Evolutionary conservation across 352 stramenopile species (phyloP).

Genomic region (Pythium myriotylum): DNA sequence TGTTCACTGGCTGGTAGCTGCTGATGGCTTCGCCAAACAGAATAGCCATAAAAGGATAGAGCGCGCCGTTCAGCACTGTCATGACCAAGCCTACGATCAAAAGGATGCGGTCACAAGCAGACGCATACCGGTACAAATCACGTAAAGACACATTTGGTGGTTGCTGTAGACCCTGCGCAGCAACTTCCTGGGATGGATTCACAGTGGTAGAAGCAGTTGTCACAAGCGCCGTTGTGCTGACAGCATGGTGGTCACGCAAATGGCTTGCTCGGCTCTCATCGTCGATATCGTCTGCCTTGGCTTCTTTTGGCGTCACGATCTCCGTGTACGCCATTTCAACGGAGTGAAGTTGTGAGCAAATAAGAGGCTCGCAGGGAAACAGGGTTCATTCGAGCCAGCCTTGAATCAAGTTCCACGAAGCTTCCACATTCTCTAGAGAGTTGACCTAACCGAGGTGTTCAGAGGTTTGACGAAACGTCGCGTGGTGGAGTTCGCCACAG

Average conservation of each 20-base stretch:
- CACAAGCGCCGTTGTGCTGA: conserved; percentile 18
- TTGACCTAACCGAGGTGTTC: too few relatives aligned
- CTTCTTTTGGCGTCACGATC: conserved; percentile 27
- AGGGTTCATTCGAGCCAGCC: too few relatives aligned
- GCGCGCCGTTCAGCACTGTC: conserved; percentile 28
- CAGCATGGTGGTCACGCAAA: conserved; percentile 1
- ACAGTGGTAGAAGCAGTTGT: conserved; percentile 15
- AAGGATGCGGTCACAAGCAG: conserved; percentile 18
- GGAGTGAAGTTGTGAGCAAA: not conserved
- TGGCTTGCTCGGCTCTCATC: not conserved
- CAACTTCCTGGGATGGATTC: not conserved
- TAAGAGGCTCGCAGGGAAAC: too few relatives aligned
- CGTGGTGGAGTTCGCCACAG: too few relatives aligned
- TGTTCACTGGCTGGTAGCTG: conserved; percentile 26
- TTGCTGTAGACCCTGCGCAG: not conserved
- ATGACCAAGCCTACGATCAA: conserved; percentile 23
- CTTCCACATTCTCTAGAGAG: too few relatives aligned
- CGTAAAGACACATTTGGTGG: conserved; percentile 14
- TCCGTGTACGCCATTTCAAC: conserved; percentile 3
- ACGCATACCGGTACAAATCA: conserved; percentile 31
- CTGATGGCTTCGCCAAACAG: conserved; percentile 34
- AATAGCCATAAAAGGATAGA: conserved; percentile 38
- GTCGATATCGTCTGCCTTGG: not conserved
- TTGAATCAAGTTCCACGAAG: too few relatives aligned
- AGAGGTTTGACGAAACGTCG: too few relatives aligned